Percentiles rank a stretch among this genome's conserved stretches.
These are phyloP conservation scores for Theobroma cacao DNA, from an alignment of 345 rosid species.

Conservation along the genomic window DNA sequence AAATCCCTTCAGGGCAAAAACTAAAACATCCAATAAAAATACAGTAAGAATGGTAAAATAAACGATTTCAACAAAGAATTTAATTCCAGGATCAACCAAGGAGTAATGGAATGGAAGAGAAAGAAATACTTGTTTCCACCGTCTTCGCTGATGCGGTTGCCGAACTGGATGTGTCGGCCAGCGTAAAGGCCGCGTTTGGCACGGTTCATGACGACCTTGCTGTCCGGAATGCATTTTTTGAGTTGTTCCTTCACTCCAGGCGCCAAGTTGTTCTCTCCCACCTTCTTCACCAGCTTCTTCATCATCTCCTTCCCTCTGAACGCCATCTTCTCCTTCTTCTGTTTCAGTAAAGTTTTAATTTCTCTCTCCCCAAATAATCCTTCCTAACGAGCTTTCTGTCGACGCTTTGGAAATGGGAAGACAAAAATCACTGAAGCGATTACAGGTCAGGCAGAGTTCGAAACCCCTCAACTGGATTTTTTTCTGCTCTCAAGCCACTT, in stretches of 20 bases:
- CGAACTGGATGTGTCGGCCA: conserved; percentile 90
- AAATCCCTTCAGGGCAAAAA: neutral
- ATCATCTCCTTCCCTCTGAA: conserved; percentile 85
- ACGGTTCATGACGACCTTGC: conserved; percentile 71
- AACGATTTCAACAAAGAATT: neutral
- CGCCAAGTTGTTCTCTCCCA: conserved; percentile 61
- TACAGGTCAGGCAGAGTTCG: neutral
- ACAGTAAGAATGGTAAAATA: neutral
- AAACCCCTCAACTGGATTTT: neutral
- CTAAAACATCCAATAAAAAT: neutral
- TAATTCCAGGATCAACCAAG: neutral
- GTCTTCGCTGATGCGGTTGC: conserved; percentile 84
- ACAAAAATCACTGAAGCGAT: neutral
- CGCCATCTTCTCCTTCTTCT: conserved; percentile 41
- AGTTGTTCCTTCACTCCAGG: conserved; percentile 61
- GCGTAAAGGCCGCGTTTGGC: conserved; percentile 90
- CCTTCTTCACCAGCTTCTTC: conserved; percentile 76
- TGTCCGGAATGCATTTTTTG: conserved; percentile 65
- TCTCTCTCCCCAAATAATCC: neutral
- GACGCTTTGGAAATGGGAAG: neutral
- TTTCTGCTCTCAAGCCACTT: too few species aligned
- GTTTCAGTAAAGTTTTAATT: neutral
- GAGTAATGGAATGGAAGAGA: neutral
- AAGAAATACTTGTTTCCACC: conserved; percentile 83
- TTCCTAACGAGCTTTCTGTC: too few species aligned